Base-by-base conservation (phyloP, 2,329 filamentous ascomycete genomes). In the Ophiostoma montium region DNA sequence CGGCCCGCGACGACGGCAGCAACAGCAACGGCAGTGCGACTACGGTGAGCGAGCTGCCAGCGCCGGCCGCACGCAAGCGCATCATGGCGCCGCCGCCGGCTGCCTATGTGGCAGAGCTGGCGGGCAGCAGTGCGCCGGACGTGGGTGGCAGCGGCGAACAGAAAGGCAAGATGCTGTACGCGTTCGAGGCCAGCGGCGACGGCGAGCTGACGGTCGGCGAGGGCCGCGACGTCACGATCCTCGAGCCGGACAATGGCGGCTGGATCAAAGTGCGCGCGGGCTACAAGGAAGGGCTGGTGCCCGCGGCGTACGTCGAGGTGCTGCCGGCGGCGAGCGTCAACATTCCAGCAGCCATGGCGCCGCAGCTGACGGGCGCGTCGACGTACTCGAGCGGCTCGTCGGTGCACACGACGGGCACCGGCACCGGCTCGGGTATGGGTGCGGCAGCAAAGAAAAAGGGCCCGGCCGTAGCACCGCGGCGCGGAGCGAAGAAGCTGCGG, bases 171-270 rank as follows among this genome's bases (percentile, higher is more conserved):
- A 94, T 96, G 89, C 58, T 95, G 1, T 98, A 95, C 61, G 58
- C 76, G 0, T 98, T 95, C 59, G 82, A 94, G 54, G 84, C 82
- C 9, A 82, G 72, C 48, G 84, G 82, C 1, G 80, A 85, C 0
- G 90, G 87, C 7, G 92, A 98, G 63, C 65, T 96, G 13, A 81
- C 78, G 1, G 80, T 95, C 1, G 67, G 78, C 5, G 90, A 94
- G 57, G 88, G 86, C 12, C 76, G 80, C 48, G 83, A 94, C 9
- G 75, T 98, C 30, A 69, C 70, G 0, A 74, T 96, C 41, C 59
- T 95, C 5, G 89, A 95, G 61, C 78, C 86, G 16, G 94, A 98
- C 67, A 87, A 94, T 65, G 90, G 90, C 52, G 92, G 92, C 38
- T 98, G 92, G 92, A 76, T 87, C 58, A 90, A 84, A 63, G 80